A percentile compares a stretch with the other conserved stretches of the same genome.
These are phyloP conservation scores for Trichosanthes cucumerina DNA, from an alignment of 306 rosid genomes.

Conservation along the genomic window DNA sequence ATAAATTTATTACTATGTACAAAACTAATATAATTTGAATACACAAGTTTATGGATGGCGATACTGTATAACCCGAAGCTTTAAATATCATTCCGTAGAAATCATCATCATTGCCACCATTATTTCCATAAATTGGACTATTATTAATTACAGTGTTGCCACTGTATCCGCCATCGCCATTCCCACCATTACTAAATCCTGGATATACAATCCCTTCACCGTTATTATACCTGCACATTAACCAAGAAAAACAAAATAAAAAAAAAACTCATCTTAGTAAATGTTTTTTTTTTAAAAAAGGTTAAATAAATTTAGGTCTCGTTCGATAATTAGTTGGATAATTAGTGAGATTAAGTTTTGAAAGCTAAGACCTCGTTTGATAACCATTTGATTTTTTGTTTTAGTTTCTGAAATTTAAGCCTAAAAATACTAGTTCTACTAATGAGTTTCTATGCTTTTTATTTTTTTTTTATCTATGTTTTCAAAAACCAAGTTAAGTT, in stretches of 20 bases:
- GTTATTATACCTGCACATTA: neutral
- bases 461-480: too few relatives aligned
- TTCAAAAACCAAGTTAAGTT: too few relatives aligned
- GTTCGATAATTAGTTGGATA: too few relatives aligned
- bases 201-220: slow-evolving; percentile 9
- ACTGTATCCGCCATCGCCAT: neutral
- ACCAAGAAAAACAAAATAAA: neutral
- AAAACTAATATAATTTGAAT: neutral
- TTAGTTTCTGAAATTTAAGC: too few relatives aligned
- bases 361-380: too few relatives aligned
- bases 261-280: too few relatives aligned
- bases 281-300: too few relatives aligned
- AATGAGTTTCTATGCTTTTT: too few relatives aligned
- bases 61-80: neutral
- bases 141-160: neutral
- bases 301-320: too few relatives aligned
- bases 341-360: too few relatives aligned
- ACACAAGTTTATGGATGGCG: neutral
- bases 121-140: neutral
- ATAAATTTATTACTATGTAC: neutral
- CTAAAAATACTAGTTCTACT: too few relatives aligned
- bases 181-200: neutral
- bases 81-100: slow-evolving; percentile 4
- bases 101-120: neutral
- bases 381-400: too few relatives aligned